Evolutionary conservation across 768 basidiomycete genomes (phyloP).

Genomic region (Gautieria morchelliformis): DNA sequence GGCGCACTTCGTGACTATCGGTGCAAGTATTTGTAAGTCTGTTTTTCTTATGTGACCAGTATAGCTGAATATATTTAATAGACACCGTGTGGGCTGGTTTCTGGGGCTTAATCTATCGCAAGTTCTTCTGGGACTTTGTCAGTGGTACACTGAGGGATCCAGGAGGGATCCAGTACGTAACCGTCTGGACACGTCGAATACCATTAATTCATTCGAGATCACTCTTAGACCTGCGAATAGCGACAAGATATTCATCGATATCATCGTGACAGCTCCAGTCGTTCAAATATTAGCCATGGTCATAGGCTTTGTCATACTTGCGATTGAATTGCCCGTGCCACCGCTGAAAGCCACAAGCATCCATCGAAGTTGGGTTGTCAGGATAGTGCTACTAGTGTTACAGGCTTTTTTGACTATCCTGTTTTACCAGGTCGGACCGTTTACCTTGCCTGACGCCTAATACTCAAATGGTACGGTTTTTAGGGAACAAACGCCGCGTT

Average conservation of each 20-base stretch:
- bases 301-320: constrained; percentile 47
- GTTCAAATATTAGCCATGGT: constrained; percentile 62
- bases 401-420: constrained; percentile 55
- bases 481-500: constrained; percentile 80
- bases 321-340: constrained; percentile 67
- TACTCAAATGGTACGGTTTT: background rate
- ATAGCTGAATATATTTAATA: constrained; percentile 20
- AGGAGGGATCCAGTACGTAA: constrained; percentile 67
- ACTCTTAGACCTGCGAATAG: constrained; percentile 45
- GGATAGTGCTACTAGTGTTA: constrained; percentile 53
- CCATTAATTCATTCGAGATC: background rate
- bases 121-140: constrained; percentile 97
- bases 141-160: constrained; percentile 69
- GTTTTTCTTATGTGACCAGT: background rate
- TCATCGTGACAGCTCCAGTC: constrained; percentile 73
- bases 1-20: constrained; percentile 56
- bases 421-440: constrained; percentile 62
- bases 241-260: constrained; percentile 50
- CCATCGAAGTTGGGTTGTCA: constrained; percentile 55
- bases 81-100: constrained; percentile 76
- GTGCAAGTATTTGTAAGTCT: constrained; percentile 64
- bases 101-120: constrained; percentile 77
- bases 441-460: background rate
- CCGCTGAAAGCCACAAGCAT: constrained; percentile 40
- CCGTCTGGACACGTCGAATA: background rate